Conservation (phyloP, 371 early-diverging fungal species). For the Spraguea lophii region DNA sequence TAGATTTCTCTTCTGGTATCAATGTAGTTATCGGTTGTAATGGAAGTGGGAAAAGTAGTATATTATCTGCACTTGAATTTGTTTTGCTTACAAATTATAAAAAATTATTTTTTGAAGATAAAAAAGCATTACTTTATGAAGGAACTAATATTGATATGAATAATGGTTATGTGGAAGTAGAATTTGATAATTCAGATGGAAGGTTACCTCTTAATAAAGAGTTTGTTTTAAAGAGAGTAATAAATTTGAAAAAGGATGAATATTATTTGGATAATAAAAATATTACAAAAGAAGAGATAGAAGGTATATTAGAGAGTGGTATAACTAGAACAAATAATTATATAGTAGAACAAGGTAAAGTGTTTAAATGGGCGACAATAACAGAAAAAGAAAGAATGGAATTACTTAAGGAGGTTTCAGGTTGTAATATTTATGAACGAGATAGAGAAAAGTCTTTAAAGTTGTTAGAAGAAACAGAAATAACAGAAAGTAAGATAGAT, state of each 20-base stretch:
- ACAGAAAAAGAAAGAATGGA: conserved; percentile 67
- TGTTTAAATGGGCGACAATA: conserved; percentile 71
- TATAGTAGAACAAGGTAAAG: conserved; percentile 93
- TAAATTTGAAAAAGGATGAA: conserved; percentile 82
- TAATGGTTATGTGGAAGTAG: conserved; percentile 71
- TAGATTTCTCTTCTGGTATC: conserved; percentile 4
- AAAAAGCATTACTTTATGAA: conserved; percentile 71
- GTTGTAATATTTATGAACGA: conserved; percentile 82
- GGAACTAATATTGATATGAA: conserved; percentile 20
- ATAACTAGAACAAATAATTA: conserved; percentile 90
- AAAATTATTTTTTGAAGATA: conserved; percentile 67
- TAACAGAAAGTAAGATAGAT: conserved; percentile 54
- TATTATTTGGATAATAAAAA: conserved; percentile 74
- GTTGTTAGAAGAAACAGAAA: conserved; percentile 72
- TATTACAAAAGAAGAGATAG: conserved; percentile 62
- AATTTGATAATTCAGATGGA: conserved; percentile 76
- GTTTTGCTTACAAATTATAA: conserved; percentile 60
- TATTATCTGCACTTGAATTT: conserved; percentile 84
- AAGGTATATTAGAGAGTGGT: conserved; percentile 74
- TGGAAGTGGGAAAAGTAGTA: conserved; percentile 94
- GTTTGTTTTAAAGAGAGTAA: conserved; percentile 66
- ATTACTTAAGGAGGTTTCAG: conserved; percentile 85
- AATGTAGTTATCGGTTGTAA: conserved; percentile 59
- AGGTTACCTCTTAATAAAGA: conserved; percentile 69
- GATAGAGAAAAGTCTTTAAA: conserved; percentile 66